These are phyloP conservation scores for Ganoderma resinaceum DNA, from an alignment of 1,284 basidiomycete species.

Conservation along the genomic window DNA sequence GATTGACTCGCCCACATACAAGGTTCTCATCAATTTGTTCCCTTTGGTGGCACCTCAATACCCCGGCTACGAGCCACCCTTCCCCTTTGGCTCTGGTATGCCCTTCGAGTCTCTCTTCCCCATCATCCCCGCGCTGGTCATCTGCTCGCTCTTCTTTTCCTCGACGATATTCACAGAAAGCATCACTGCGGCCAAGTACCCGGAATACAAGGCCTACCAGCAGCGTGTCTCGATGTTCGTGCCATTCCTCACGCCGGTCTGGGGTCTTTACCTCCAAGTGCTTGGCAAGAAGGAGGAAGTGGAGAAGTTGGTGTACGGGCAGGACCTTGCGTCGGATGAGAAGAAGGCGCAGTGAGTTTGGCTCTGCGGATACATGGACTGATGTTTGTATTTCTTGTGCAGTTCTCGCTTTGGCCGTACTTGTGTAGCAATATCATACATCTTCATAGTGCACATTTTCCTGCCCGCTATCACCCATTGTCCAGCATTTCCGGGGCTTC, in stretches of 20 bases:
- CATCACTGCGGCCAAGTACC: constrained; percentile 82
- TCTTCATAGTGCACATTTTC: neutral
- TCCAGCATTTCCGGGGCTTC: neutral
- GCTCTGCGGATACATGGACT: neutral
- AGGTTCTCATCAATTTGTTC: constrained; percentile 75
- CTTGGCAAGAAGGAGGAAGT: constrained; percentile 45
- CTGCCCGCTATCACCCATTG: neutral
- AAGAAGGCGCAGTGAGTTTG: constrained; percentile 29
- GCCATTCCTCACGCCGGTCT: constrained; percentile 58
- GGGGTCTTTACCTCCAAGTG: constrained; percentile 45
- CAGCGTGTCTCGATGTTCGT: constrained; percentile 85
- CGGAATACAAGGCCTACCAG: constrained; percentile 77
- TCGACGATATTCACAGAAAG: constrained; percentile 84
- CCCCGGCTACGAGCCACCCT: constrained; percentile 41
- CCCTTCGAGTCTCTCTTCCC: constrained; percentile 43
- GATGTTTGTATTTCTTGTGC: neutral
- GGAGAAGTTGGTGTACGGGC: constrained; percentile 53
- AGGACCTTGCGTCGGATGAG: constrained; percentile 30
- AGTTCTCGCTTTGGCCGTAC: neutral
- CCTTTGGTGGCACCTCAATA: constrained; percentile 61
- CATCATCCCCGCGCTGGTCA: constrained; percentile 60
- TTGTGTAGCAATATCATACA: neutral
- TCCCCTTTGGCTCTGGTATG: constrained; percentile 38
- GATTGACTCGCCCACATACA: neutral
- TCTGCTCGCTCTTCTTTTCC: constrained; percentile 73